A percentile compares a stretch with the other conserved stretches of the same genome.
phyloP scores from a whole-genome alignment of 176 grass and related monocot genomes.

The Aegilops umbellulata region DNA sequence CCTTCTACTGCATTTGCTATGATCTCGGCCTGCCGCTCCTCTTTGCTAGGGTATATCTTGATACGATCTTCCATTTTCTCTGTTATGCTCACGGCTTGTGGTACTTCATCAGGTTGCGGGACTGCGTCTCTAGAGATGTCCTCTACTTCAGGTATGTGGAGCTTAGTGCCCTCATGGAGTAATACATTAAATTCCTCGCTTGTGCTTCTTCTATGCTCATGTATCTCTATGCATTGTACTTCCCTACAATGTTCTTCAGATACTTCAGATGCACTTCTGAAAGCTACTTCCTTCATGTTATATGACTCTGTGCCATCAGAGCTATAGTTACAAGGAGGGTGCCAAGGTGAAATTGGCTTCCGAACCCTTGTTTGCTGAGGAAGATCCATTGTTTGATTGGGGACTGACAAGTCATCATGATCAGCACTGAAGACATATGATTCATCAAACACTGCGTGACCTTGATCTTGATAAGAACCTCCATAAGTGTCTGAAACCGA shows the following conservation, averaged over 20 bases:
- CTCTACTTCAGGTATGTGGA: conserved; percentile 49
- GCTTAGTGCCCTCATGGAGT: conserved; percentile 37
- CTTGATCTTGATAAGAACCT: conserved; percentile 52
- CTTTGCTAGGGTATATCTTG: conserved; percentile 17
- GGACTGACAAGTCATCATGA: conserved; percentile 22
- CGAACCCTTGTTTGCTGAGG: conserved; percentile 30
- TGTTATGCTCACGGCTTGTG: conserved; percentile 21
- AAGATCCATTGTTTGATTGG: conserved; percentile 21
- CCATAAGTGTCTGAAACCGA: conserved; percentile 64
- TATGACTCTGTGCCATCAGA: conserved; percentile 44
- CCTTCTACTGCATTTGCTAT: conserved; percentile 29
- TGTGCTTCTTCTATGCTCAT: conserved; percentile 44
- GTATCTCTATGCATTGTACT: conserved; percentile 78
- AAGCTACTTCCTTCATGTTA: conserved; percentile 32
- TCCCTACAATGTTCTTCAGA: conserved; percentile 89
- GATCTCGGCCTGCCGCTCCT: conserved; percentile 20
- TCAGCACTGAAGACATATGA: conserved; percentile 38
- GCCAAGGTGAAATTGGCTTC: conserved; percentile 31
- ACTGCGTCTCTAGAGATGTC: conserved; percentile 25
- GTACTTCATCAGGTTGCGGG: conserved; percentile 18
- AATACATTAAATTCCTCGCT: conserved; percentile 46
- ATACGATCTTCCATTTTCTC: conserved; percentile 39
- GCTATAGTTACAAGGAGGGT: conserved; percentile 47
- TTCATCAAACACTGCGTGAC: conserved; percentile 46
- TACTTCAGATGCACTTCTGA: conserved; percentile 39